Base-by-base conservation (phyloP, 2,329 filamentous ascomycete species). In the Aspergillus spinulosporus region DNA sequence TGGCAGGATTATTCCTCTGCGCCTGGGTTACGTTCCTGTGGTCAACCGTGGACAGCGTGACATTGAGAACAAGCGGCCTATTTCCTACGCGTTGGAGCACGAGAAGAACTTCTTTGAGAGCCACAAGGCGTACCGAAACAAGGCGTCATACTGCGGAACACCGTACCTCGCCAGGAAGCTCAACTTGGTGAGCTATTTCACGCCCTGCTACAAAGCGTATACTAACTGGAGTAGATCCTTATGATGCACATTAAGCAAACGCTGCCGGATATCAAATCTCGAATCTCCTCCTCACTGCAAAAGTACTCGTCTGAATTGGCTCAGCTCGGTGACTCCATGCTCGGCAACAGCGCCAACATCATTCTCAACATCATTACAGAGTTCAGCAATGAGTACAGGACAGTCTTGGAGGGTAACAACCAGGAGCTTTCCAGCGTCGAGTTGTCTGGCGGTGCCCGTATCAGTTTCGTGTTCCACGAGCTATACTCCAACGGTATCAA, bases 221-320 rank as follows among this genome's bases (percentile, higher is more conserved):
- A 60, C 71, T 74, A 62, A 75, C 52, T 37, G 29, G 32, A 49
- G 11, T 68, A 84, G 82, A 97, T 99, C 71, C 84, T 99, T 66
- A 97, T 99, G 93, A 99, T 99, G 94, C 94, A 99, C 80, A 99
- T 99, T 81, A 99, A 99, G 79, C 93, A 99, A 80, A 99, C 94
- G 1, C 84, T 99, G 11, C 94, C 94, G 40, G 94, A 99, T 72
- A 99, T 99, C 81, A 99, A 99, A 80, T 91, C 90, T 11, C 89
- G 95, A 62, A 99, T 99, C 66, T 85, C 89, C n/a, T 89, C 90
- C 64, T 97, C 93, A 11, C 81, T 99, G 58, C 88, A 92, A 72
- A 99, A 99, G 74, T 99, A 99, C 76, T 81, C 84, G 3, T 77
- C 85, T 42, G 94, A 99, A 75, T 83, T 99, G 21, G 80, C 85